Percentiles rank a stretch among this genome's conserved stretches.
Conservation (phyloP, 1,139 yeast species). For the Magnusiomyces sp. region DNA sequence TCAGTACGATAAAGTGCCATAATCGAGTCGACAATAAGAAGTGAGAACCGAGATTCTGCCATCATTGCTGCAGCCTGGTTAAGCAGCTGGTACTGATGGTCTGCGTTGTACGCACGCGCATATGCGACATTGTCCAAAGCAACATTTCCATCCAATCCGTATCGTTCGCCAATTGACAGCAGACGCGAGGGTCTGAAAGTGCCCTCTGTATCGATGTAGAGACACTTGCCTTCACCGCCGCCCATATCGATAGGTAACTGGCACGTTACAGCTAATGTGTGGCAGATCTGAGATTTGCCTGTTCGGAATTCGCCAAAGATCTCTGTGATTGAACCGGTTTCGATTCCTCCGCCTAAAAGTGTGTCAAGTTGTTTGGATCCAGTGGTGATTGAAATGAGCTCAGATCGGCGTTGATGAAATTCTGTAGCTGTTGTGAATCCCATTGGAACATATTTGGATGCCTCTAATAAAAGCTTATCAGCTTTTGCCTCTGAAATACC, state of each 20-base stretch:
- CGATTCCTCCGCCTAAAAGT: slow-evolving; percentile 91
- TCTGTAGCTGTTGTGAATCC: slow-evolving; percentile 98
- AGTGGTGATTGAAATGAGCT: slow-evolving; percentile 84
- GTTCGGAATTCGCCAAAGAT: slow-evolving; percentile 96
- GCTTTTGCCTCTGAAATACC: slow-evolving; percentile 97
- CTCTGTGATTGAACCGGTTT: slow-evolving; percentile 95
- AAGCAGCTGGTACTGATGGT: slow-evolving; percentile 80
- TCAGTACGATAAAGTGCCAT: slow-evolving; percentile 96
- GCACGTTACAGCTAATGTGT: slow-evolving; percentile 93
- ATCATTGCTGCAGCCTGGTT: slow-evolving; percentile 93
- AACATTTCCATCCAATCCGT: slow-evolving; percentile 89
- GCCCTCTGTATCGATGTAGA: slow-evolving; percentile 94
- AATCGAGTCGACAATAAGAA: slow-evolving; percentile 87
- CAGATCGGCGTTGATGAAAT: slow-evolving; percentile 82
- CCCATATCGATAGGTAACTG: slow-evolving; percentile 96
- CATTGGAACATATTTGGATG: slow-evolving; percentile 82
- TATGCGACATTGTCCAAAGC: slow-evolving; percentile 95
- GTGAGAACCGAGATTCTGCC: slow-evolving; percentile 74
- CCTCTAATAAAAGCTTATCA: slow-evolving; percentile 71
- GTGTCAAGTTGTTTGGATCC: slow-evolving; percentile 95
- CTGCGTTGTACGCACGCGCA: slow-evolving; percentile 95
- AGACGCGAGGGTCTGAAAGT: slow-evolving; percentile 90
- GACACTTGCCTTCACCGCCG: slow-evolving; percentile 98
- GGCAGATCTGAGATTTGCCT: slow-evolving; percentile 95
- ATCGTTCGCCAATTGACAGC: slow-evolving; percentile 83